Evolutionary conservation across 2,329 filamentous ascomycete species (phyloP).

Genomic region (Talaromyces sp.): DNA sequence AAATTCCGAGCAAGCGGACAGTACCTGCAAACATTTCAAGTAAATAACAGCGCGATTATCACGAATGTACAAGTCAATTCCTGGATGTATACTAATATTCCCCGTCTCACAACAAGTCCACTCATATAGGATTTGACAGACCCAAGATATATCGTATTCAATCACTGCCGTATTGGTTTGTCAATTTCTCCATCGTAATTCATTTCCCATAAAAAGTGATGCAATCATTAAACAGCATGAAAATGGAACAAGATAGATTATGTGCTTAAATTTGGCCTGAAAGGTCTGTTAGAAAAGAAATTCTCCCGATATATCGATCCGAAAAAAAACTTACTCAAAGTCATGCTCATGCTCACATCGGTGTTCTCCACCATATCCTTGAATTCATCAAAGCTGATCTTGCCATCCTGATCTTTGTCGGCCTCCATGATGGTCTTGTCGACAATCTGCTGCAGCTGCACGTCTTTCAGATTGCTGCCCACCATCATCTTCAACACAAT

Average conservation of each 20-base stretch:
- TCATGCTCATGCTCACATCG: constrained; percentile 65
- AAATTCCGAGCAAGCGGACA: background rate
- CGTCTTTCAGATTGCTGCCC: constrained; percentile 96
- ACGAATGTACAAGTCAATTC: background rate
- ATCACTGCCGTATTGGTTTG: background rate
- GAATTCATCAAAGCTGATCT: constrained; percentile 99
- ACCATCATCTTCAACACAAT: constrained; percentile 99
- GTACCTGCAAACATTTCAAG: background rate
- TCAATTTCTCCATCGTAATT: background rate
- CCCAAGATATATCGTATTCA: background rate
- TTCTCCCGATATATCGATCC: background rate
- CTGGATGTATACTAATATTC: background rate
- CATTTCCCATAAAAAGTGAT: background rate
- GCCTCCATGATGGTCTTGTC: constrained; percentile 99
- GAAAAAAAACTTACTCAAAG: constrained; percentile 49
- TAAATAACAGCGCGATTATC: background rate
- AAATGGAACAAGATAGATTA: background rate
- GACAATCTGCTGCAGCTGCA: constrained; percentile 97
- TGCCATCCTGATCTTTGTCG: constrained; percentile 89
- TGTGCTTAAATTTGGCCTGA: background rate
- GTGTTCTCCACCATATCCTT: constrained; percentile 98
- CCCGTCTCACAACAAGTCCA: background rate
- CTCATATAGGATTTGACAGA: background rate
- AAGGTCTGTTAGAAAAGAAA: background rate
- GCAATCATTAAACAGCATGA: background rate